Evolutionary conservation across 225 moss, liverwort and hornwort species (phyloP).

Genomic region (Marchantia paleacea): DNA sequence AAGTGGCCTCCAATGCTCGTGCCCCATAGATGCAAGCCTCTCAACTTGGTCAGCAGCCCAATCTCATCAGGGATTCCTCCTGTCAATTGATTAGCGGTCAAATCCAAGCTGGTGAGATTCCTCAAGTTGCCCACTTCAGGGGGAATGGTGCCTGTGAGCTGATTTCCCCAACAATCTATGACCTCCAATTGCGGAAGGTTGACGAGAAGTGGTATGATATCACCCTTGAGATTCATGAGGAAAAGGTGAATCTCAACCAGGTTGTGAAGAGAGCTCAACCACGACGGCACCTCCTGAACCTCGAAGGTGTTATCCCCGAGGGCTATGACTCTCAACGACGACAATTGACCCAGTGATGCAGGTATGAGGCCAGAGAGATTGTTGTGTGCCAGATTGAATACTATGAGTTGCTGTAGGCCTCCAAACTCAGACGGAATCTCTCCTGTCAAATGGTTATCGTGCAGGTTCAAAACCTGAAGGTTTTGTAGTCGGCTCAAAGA

Average conservation of each 20-base stretch:
- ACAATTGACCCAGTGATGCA: conserved; percentile 4
- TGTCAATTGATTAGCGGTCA: conserved; percentile 9
- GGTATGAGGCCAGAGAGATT: conserved; percentile 28
- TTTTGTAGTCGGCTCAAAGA: conserved; percentile 1
- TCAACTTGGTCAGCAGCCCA: conserved; percentile 7
- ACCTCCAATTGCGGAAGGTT: neutral
- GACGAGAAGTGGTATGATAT: conserved; percentile 13
- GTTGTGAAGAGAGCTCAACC: conserved; percentile 8
- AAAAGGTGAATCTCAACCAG: conserved; percentile 17
- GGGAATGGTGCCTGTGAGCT: conserved; percentile 18
- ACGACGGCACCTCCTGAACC: conserved; percentile 9
- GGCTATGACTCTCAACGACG: conserved; percentile 10
- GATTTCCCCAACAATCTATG: conserved; percentile 2
- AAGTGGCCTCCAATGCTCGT: conserved; percentile 11
- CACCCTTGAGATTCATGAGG: conserved; percentile 14
- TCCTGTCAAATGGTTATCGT: conserved; percentile 26
- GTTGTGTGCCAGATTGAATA: conserved; percentile 27
- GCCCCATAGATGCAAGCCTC: neutral
- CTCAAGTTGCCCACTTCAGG: conserved; percentile 12
- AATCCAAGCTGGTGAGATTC: neutral
- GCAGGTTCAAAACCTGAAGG: conserved; percentile 20
- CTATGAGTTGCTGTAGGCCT: neutral
- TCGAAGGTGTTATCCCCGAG: conserved; percentile 14
- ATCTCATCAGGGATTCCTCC: conserved; percentile 17
- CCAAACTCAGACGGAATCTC: conserved; percentile 26